Conservation (phyloP, 1,284 basidiomycete genomes). For the Sporisorium sorghi region DNA sequence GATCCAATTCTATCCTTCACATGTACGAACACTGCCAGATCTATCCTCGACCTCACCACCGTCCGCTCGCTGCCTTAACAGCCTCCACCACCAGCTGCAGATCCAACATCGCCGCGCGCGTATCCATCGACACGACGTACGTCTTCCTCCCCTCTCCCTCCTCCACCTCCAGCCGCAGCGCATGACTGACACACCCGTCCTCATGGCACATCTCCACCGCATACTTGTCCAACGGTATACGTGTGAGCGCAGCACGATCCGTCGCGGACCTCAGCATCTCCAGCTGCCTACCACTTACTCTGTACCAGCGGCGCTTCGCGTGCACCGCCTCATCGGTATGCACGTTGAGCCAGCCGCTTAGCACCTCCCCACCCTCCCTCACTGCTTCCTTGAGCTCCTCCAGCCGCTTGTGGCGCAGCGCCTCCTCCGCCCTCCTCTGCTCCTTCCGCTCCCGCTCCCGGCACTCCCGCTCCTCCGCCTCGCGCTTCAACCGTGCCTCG, state of each 20-base stretch:
- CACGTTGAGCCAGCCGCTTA: constrained; percentile 27
- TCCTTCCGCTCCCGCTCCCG: constrained; percentile 11
- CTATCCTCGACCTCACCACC: neutral
- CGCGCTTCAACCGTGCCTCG: constrained; percentile 21
- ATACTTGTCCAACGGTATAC: constrained; percentile 14
- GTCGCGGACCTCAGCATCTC: constrained; percentile 10
- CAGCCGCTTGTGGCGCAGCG: constrained; percentile 1
- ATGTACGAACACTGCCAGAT: neutral
- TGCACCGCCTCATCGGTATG: constrained; percentile 17
- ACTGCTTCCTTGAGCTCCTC: neutral
- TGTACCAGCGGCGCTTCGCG: constrained; percentile 28
- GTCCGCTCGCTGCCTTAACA: constrained; percentile 1
- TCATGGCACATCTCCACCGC: too few species aligned
- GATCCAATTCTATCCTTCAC: neutral
- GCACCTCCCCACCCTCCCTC: neutral
- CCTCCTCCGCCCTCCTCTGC: constrained; percentile 1
- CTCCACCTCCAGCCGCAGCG: constrained; percentile 13
- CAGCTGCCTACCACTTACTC: constrained; percentile 5
- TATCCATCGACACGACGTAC: constrained; percentile 16
- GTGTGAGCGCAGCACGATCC: constrained; percentile 3
- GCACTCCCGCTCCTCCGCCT: constrained; percentile 14
- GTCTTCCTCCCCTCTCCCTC: neutral
- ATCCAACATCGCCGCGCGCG: constrained; percentile 14
- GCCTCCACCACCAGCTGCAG: constrained; percentile 25
- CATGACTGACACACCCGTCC: constrained; percentile 18